A percentile compares a stretch with the other conserved stretches of the same genome.
These are phyloP conservation scores for Ceratocystis diversiconidia DNA, from an alignment of 2,329 filamentous ascomycete species.

Conservation along the genomic window DNA sequence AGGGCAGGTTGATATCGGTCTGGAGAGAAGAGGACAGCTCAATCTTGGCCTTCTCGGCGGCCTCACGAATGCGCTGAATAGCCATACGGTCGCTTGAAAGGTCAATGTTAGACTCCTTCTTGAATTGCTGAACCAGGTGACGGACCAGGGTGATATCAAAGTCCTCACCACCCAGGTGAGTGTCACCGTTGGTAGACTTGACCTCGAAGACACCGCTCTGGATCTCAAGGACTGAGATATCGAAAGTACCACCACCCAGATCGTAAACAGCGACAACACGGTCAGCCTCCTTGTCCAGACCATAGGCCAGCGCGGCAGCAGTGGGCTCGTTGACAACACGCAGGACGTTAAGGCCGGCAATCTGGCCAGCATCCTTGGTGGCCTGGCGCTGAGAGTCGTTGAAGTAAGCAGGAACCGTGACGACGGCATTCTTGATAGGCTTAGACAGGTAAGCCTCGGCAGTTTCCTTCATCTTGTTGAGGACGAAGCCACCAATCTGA, in stretches of 20 bases:
- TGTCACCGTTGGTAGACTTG: constrained; percentile 98
- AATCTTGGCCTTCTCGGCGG: constrained; percentile 98
- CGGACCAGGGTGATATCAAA: constrained; percentile 92
- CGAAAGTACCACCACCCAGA: constrained; percentile 96
- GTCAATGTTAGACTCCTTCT: constrained; percentile 87
- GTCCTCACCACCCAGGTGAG: constrained; percentile 94
- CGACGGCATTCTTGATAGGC: constrained; percentile 86
- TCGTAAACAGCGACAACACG: constrained; percentile 89
- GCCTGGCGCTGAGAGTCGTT: constrained; percentile 97
- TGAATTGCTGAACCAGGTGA: constrained; percentile 88
- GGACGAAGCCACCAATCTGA: constrained; percentile 92
- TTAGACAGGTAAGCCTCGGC: constrained; percentile 86
- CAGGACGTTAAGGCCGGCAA: constrained; percentile 87
- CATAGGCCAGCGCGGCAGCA: constrained; percentile 87
- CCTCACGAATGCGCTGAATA: constrained; percentile 97
- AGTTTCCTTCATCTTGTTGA: constrained; percentile 99
- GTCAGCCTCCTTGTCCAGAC: constrained; percentile 87
- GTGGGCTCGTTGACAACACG: constrained; percentile 98
- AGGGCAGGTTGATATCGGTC: constrained; percentile 96
- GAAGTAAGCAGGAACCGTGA: constrained; percentile 96
- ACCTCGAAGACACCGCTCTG: constrained; percentile 98
- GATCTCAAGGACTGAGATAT: constrained; percentile 96
- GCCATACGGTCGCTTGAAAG: constrained; percentile 90
- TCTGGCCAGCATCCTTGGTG: constrained; percentile 98
- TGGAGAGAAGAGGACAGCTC: constrained; percentile 89